Evolutionary conservation across 2,329 filamentous ascomycete species (phyloP).

Genomic region (Scopulariopsis brevicaulis): DNA sequence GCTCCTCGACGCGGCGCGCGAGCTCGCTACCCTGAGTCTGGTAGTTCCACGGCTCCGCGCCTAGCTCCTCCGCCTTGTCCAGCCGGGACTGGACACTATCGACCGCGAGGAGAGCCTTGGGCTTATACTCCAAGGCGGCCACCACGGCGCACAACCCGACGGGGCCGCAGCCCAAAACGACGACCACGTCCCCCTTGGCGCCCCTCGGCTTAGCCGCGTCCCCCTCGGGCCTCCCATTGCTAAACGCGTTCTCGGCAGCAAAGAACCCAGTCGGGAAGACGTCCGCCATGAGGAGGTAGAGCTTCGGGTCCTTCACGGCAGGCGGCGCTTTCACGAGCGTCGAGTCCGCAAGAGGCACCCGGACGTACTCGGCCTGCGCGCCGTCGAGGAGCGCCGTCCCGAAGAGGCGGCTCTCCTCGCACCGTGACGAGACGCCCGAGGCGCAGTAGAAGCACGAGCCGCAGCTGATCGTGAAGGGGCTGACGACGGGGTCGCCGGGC

Average conservation of each 20-base stretch:
- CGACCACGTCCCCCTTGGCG: background rate
- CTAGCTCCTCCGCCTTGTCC: constrained; percentile 55
- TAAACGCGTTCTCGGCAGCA: background rate
- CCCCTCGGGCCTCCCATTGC: too few species aligned
- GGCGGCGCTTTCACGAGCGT: background rate
- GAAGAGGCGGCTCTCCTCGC: background rate
- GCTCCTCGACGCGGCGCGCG: constrained; percentile 54
- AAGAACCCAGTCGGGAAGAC: constrained; percentile 7
- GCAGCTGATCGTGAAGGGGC: constrained; percentile 3
- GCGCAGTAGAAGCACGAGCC: constrained; percentile 1
- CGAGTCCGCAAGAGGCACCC: constrained; percentile 60
- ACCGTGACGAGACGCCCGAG: background rate
- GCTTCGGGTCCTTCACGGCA: background rate
- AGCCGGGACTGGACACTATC: constrained; percentile 63
- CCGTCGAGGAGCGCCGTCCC: constrained; percentile 25
- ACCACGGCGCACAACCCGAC: constrained; percentile 45
- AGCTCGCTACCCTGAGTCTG: constrained; percentile 41
- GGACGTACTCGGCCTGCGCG: constrained; percentile 77
- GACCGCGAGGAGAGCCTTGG: constrained; percentile 61
- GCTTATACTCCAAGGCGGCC: constrained; percentile 58
- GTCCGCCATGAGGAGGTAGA: constrained; percentile 4
- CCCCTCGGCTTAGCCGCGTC: background rate
- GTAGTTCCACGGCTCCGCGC: constrained; percentile 73
- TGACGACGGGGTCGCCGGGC: constrained; percentile 5
- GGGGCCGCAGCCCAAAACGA: background rate